Conservation (phyloP, 2,329 filamentous ascomycete genomes). For the Paecilomyces sp. region DNA sequence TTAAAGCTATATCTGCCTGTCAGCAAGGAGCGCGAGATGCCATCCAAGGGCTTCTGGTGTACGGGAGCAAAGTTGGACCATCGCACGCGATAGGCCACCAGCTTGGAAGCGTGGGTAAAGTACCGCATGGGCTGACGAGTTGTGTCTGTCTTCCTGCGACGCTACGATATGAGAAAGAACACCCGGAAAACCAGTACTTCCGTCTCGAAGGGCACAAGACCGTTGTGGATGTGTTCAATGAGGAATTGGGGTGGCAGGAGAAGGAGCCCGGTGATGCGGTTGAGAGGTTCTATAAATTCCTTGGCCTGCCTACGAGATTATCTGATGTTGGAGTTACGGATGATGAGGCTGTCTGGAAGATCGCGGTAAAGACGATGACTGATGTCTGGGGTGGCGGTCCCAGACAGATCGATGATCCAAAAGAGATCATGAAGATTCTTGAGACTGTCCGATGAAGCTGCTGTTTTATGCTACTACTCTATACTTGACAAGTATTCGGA, state of each 20-base stretch:
- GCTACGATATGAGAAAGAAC: neutral
- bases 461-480: neutral
- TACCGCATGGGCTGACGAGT: neutral
- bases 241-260: slow-evolving; percentile 12
- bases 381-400: slow-evolving; percentile 11
- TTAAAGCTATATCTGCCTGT: slow-evolving; percentile 3
- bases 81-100: slow-evolving; percentile 4
- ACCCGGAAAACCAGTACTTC: neutral
- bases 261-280: slow-evolving; percentile 18
- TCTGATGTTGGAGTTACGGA: slow-evolving; percentile 2
- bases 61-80: neutral
- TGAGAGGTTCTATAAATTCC: slow-evolving; percentile 9
- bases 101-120: neutral
- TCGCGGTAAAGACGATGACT: slow-evolving; percentile 1
- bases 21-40: slow-evolving; percentile 1
- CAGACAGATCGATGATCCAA: neutral
- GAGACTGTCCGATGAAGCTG: slow-evolving; percentile 16
- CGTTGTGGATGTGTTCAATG: slow-evolving; percentile 1
- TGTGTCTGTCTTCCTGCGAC: slow-evolving; percentile 1
- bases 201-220: neutral
- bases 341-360: neutral
- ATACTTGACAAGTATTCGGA: neutral
- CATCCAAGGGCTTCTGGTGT: neutral
- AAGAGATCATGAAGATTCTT: slow-evolving; percentile 19
- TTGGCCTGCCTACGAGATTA: slow-evolving; percentile 5